Percentiles rank a stretch among this genome's conserved stretches.
phyloP scores from a whole-genome alignment of 129 eudicot genomes.

The Artemisia argyi region DNA sequence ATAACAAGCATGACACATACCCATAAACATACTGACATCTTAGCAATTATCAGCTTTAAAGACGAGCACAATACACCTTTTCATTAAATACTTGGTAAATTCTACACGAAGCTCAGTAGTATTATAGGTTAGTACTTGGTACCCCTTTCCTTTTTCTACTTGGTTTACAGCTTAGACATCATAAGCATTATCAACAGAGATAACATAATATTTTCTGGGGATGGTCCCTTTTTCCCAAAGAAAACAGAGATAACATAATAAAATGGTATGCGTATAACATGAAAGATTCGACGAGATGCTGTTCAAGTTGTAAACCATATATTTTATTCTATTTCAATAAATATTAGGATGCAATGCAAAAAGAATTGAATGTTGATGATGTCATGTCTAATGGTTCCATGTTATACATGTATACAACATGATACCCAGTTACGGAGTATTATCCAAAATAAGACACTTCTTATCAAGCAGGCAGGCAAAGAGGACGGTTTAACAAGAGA shows the following conservation, averaged over 20 bases:
- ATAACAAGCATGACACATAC: neutral
- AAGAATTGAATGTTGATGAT: no score
- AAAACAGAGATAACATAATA: no score
- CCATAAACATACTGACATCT: neutral
- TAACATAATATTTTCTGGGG: no score
- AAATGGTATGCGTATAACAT: neutral
- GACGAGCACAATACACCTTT: neutral
- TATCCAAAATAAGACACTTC: neutral
- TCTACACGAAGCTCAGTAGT: neutral
- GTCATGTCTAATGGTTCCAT: no score
- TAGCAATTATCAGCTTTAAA: neutral
- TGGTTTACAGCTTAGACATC: neutral
- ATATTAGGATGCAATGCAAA: no score
- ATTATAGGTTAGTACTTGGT: neutral
- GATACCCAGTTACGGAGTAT: neutral
- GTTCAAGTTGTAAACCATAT: neutral
- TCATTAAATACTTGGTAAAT: neutral
- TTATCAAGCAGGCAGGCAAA: neutral
- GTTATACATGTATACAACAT: neutral
- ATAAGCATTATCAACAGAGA: neutral
- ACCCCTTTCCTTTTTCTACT: neutral
- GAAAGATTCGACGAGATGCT: neutral
- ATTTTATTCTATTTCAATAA: no score
- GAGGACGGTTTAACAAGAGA: neutral
- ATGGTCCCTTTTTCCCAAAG: no score